Conservation (phyloP, 2,329 filamentous ascomycete species). For the Hypomyces perniciosus region DNA sequence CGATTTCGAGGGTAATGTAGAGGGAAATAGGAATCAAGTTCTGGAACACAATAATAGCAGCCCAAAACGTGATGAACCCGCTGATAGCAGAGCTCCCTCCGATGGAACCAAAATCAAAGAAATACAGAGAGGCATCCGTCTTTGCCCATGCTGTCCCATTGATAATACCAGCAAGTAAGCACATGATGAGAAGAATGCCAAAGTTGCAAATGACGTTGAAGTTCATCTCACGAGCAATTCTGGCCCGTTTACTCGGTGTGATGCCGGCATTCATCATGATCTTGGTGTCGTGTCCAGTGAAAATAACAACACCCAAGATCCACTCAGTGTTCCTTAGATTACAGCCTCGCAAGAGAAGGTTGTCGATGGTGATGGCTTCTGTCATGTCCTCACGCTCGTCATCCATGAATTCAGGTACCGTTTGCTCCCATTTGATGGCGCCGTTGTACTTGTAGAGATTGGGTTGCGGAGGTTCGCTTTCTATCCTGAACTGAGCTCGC, state of each 20-base stretch:
- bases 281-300: conserved; percentile 94
- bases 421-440: conserved; percentile 80
- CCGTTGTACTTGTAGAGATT: conserved; percentile 96
- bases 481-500: conserved; percentile 75
- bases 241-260: conserved; percentile 87
- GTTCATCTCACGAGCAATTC: conserved; percentile 89
- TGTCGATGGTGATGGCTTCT: conserved; percentile 92
- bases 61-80: conserved; percentile 96
- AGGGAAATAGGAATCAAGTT: conserved; percentile 98
- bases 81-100: conserved; percentile 69
- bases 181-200: conserved; percentile 81
- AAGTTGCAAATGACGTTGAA: conserved; percentile 98
- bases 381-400: conserved; percentile 69
- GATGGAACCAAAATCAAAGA: conserved; percentile 81
- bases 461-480: conserved; percentile 85
- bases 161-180: conserved; percentile 75
- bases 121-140: conserved; percentile 65
- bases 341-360: conserved; percentile 86
- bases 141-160: conserved; percentile 79
- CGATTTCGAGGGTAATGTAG: conserved; percentile 95
- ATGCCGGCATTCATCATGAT: conserved; percentile 98
- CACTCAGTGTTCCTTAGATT: conserved; percentile 94
- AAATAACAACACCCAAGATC: conserved; percentile 86
- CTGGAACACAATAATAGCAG: conserved; percentile 89
- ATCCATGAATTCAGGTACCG: conserved; percentile 55